Percentiles rank a stretch among this genome's conserved stretches.
Conservation (phyloP, 495 filamentous ascomycete species). For the Penicillium odoratum region DNA sequence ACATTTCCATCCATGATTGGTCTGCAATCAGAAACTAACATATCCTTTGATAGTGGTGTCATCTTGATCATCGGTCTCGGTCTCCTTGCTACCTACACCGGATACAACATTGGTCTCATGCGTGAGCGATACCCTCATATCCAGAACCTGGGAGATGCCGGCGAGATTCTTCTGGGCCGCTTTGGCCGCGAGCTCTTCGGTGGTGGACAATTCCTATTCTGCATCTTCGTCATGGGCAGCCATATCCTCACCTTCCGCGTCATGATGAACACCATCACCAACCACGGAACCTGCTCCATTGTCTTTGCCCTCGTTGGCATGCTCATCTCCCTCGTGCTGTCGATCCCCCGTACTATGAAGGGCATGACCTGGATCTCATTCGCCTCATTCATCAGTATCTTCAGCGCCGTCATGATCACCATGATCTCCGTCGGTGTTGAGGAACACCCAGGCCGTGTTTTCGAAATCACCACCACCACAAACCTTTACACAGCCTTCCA, state of each 20-base stretch:
- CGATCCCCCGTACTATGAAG: slow-evolving; percentile 64
- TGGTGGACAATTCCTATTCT: slow-evolving; percentile 64
- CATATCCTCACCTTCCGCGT: slow-evolving; percentile 72
- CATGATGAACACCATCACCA: slow-evolving; percentile 66
- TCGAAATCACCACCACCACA: slow-evolving; percentile 32
- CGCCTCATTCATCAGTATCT: slow-evolving; percentile 43
- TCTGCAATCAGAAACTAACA: not conserved
- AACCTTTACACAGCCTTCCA: slow-evolving; percentile 41
- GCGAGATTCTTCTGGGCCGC: slow-evolving; percentile 34
- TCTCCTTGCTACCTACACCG: slow-evolving; percentile 71
- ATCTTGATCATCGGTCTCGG: slow-evolving; percentile 66
- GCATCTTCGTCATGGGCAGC: slow-evolving; percentile 75
- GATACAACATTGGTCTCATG: slow-evolving; percentile 74
- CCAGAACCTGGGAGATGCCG: slow-evolving; percentile 67
- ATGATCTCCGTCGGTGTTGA: slow-evolving; percentile 70
- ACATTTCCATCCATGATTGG: not conserved
- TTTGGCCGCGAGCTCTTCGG: slow-evolving; percentile 67
- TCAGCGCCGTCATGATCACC: slow-evolving; percentile 58
- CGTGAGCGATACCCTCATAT: slow-evolving; percentile 67
- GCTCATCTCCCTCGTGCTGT: slow-evolving; percentile 59
- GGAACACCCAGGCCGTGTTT: slow-evolving; percentile 25
- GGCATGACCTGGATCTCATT: slow-evolving; percentile 63
- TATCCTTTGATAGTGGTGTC: slow-evolving; percentile 35
- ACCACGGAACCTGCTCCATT: slow-evolving; percentile 67
- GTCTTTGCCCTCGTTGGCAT: slow-evolving; percentile 66